Evolutionary conservation across 2,329 filamentous ascomycete species (phyloP), one percentile per base, ranked within the genome.

Genomic region (Ophioceras dolichostomum): DNA sequence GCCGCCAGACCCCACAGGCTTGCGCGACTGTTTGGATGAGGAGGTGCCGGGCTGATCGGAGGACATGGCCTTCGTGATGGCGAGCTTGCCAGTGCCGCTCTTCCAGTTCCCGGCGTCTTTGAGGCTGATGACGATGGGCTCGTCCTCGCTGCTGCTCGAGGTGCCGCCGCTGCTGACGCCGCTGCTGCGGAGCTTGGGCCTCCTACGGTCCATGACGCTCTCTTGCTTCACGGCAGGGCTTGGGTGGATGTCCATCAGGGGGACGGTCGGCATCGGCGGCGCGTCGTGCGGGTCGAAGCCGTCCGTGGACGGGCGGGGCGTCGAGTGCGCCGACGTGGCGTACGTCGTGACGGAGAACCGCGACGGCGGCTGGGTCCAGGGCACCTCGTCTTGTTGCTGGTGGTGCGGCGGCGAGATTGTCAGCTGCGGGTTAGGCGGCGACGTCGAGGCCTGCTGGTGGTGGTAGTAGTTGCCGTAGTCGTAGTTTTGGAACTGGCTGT

Each of bases 321-420:
- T 64, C 14, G 57, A 61, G 10, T 58, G 55, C 32, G 64, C 55
- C 5, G 72, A 68, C 2, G 74, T 72, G 18, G 69, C 65, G 48
- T 71, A 76, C 2, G 75, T 80, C 7, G 73, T 77, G 43, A 71
- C 61, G 55, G 76, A 82, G 53, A 80, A 82, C 32, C 72, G 70
- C 34, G 75, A 80, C 3, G 61, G 55, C 5, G 73, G 72, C 39
- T 73, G 67, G 10, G 60, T 56, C 61, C 65, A 67, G 27, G 67
- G 50, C 31, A 62, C 56, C 34, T 17, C 14, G 4, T 13, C n/a
- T 12, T 17, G 26, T n/a, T 60, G 33, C 42, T 20, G 36, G 35
- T 36, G 24, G 16, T 43, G 19, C 39, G 28, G 27, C 45, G 42
- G 10, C 39, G 27, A 19, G 42, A 31, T n/a, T n/a, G n/a, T n/a